Evolutionary conservation across 2,329 filamentous ascomycete genomes (phyloP), one percentile per base, ranked within the genome.

Genomic region (Immersiporthe knoxdaviesiana): DNA sequence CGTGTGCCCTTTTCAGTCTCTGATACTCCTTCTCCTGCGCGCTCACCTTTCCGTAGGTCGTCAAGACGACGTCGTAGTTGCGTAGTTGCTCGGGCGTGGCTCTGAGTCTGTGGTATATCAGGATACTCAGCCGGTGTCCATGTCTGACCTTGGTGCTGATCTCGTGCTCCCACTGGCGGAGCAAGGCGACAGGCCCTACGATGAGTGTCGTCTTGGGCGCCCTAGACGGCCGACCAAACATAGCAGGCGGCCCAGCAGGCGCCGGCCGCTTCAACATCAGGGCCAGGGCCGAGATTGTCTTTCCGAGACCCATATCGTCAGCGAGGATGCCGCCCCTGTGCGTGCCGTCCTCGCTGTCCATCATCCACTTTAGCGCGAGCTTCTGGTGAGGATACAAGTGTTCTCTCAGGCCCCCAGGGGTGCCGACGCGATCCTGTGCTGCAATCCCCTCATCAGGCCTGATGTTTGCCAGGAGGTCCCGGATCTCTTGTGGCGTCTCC

Each of bases 121-220:
- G 89, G 1, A 92, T 88, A 0, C 83, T 88, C 18, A 97, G 79
- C 41, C 83, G 81, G 75, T 91, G 83, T 0, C 80, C 80, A 0
- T 79, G 73, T 71, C 89, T 89, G 47, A 96, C 79, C 78, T 94
- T 94, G 63, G 84, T 86, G 69, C 84, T 78, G 61, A 97, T 92
- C 78, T 97, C 94, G 62, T 90, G 86, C 75, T 92, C 89, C 94
- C 94, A 97, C 77, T 97, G 94, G 21, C 89, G 87, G 77, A 97
- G 87, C 21, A 97, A 82, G 3, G 92, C 90, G 14, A 97, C 88
- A 0, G 93, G 93, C 0, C 91, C 92, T 62, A 97, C 84, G 62
- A 97, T 93, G 32, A 97, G 81, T n/a, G 90, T 96, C 0, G 93
- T 94, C 82, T 92, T 88, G 68, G 65, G 30, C 80, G 83, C 2